These are phyloP conservation scores for Blepharisma stoltei DNA, from an alignment of 73 alveolate genomes.

Conservation along the genomic window DNA sequence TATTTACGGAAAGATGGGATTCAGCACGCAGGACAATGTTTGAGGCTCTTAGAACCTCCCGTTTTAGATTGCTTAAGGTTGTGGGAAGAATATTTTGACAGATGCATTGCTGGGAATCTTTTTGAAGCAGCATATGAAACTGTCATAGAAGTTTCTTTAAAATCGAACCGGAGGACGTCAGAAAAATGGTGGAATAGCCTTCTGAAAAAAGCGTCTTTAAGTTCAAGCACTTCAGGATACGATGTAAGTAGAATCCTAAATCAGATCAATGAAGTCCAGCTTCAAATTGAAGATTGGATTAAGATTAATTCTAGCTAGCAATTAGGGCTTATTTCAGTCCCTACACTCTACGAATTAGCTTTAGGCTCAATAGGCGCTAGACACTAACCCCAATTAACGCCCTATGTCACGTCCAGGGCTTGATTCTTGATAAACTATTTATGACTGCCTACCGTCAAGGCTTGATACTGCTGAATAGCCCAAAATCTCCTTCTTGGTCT, in stretches of 20 bases:
- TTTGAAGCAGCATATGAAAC: background rate
- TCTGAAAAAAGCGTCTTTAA: background rate
- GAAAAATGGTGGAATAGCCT: background rate
- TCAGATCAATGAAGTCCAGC: background rate
- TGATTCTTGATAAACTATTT: too few relatives aligned
- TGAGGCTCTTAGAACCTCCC: background rate
- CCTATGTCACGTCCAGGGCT: too few relatives aligned
- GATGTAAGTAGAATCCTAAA: constrained; percentile 8
- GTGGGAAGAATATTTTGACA: constrained; percentile 8
- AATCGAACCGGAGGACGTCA: background rate
- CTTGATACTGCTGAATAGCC: too few relatives aligned
- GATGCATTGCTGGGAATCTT: background rate
- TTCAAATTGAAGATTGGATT: background rate
- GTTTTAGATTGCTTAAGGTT: background rate
- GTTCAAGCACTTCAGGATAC: background rate
- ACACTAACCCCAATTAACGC: too few relatives aligned
- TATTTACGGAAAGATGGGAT: background rate
- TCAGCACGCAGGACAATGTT: background rate
- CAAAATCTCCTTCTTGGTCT: too few relatives aligned
- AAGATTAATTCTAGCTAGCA: too few relatives aligned
- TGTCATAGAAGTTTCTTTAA: constrained; percentile 1
- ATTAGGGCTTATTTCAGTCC: too few relatives aligned
- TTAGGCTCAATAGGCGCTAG: too few relatives aligned
- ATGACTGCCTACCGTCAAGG: too few relatives aligned
- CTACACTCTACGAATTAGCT: too few relatives aligned